Percentiles rank a stretch among this genome's conserved stretches.
Conservation (phyloP, 345 rosid genomes). For the Nephelium lappaceum region DNA sequence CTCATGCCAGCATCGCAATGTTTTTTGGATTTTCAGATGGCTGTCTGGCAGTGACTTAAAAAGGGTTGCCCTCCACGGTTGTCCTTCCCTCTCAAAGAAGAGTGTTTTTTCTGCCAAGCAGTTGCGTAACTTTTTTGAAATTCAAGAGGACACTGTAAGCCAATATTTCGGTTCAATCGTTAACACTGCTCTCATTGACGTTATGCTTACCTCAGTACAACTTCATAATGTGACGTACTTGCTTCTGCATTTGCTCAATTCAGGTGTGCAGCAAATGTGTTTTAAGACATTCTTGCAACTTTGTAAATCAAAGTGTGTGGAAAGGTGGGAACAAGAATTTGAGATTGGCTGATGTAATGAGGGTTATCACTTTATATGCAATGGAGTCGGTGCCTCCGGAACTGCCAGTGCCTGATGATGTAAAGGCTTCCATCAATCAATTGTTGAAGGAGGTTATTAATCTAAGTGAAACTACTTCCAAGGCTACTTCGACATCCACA, state of each 20-base stretch:
- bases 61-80: conserved; percentile 66
- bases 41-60: conserved; percentile 74
- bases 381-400: conserved; percentile 52
- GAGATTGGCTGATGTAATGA: conserved; percentile 59
- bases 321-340: conserved; percentile 42
- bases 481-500: neutral
- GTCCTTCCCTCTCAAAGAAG: conserved; percentile 59
- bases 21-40: conserved; percentile 57
- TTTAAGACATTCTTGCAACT: conserved; percentile 61
- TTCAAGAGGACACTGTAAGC: conserved; percentile 73
- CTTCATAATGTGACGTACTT: neutral
- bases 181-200: neutral
- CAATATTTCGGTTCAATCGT: conserved; percentile 17
- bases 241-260: conserved; percentile 13
- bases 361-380: conserved; percentile 55
- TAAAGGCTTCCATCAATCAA: conserved; percentile 50
- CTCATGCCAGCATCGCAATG: neutral
- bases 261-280: conserved; percentile 77
- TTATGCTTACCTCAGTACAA: neutral
- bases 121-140: conserved; percentile 61
- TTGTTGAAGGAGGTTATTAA: conserved; percentile 56
- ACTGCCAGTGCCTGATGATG: conserved; percentile 54
- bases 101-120: conserved; percentile 66
- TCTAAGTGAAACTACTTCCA: conserved; percentile 45
- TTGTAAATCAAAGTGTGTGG: conserved; percentile 60